Conservation (phyloP, 768 basidiomycete species). For the Brasilioporus rufonigricans region DNA sequence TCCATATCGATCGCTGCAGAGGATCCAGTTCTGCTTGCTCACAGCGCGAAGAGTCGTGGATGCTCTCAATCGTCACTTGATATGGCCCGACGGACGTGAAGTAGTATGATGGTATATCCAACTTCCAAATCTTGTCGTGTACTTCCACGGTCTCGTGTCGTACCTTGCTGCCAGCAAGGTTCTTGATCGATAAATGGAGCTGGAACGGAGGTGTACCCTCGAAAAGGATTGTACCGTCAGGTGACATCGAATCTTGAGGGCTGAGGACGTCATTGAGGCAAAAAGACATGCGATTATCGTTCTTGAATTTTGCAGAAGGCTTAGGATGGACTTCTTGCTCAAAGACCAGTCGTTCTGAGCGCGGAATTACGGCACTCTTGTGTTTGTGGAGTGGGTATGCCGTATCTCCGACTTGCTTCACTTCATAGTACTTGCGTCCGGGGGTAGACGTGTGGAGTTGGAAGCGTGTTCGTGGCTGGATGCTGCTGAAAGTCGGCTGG, state of each 20-base stretch:
- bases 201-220: constrained; percentile 87
- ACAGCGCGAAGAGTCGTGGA: constrained; percentile 81
- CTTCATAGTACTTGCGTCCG: constrained; percentile 85
- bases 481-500: constrained; percentile 81
- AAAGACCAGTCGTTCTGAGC: constrained; percentile 66
- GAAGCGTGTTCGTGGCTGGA: constrained; percentile 76
- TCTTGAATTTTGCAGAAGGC: constrained; percentile 79
- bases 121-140: constrained; percentile 58
- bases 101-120: constrained; percentile 63
- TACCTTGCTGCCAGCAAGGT: constrained; percentile 67
- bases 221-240: constrained; percentile 59
- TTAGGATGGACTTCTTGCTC: constrained; percentile 83
- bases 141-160: constrained; percentile 57
- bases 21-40: constrained; percentile 69
- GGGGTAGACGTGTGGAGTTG: constrained; percentile 75
- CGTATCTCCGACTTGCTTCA: constrained; percentile 83
- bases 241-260: constrained; percentile 47
- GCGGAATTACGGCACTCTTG: constrained; percentile 60
- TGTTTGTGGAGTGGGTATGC: constrained; percentile 78
- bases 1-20: constrained; percentile 61
- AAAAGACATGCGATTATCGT: constrained; percentile 60
- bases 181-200: constrained; percentile 71
- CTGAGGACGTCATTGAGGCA: constrained; percentile 71
- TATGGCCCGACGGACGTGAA: constrained; percentile 84
- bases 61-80: constrained; percentile 70